A percentile compares a stretch with the other conserved stretches of the same genome.
Evolutionary conservation across 768 basidiomycete species (phyloP).

Genomic region (Candolleomyces aberdarensis): DNA sequence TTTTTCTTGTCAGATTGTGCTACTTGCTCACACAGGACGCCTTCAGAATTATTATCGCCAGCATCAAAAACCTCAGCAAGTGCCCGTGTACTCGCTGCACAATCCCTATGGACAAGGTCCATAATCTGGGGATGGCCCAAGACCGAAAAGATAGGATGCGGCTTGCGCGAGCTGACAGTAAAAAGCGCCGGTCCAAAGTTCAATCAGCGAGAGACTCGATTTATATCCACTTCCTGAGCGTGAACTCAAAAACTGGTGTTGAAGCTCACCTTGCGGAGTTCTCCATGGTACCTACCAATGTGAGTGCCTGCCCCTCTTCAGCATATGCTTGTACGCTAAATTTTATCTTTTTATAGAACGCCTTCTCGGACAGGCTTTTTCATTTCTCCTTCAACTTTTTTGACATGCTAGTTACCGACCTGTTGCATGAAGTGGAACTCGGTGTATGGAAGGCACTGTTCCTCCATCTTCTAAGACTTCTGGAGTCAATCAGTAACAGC

Average conservation of each 20-base stretch:
- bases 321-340: conserved; percentile 4
- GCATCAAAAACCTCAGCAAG: conserved; percentile 29
- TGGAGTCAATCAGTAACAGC: conserved; percentile 12
- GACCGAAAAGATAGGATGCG: not conserved
- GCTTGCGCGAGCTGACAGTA: not conserved
- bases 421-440: conserved; percentile 37
- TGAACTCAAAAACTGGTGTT: too few species aligned
- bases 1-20: not conserved
- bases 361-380: conserved; percentile 21
- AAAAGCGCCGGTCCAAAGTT: not conserved
- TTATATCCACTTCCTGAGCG: too few species aligned
- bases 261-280: not conserved
- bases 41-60: conserved; percentile 27
- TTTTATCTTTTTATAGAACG: conserved; percentile 23
- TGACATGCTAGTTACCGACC: conserved; percentile 24
- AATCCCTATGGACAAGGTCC: conserved; percentile 22
- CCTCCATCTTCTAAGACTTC: conserved; percentile 30
- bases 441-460: conserved; percentile 36
- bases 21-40: not conserved
- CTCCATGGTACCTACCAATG: not conserved
- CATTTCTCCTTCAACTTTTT: conserved; percentile 20
- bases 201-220: not conserved
- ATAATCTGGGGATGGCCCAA: conserved; percentile 21
- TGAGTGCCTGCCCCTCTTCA: not conserved
- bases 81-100: conserved; percentile 36